Evolutionary conservation across 169 alveolate species (phyloP).

Genomic region (Plasmodium coatneyi): DNA sequence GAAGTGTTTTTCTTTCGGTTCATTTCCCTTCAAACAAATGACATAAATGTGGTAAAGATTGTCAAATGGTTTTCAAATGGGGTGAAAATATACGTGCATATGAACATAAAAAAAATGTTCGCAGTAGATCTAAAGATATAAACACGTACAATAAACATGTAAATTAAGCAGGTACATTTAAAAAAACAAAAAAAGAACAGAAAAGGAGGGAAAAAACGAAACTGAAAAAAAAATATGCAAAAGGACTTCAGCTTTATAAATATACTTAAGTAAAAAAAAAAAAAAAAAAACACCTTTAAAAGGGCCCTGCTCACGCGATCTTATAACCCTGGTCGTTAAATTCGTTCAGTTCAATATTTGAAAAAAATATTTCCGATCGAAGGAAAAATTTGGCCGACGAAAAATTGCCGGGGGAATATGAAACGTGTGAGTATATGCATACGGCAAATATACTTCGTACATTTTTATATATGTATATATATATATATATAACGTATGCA

Average conservation of each 20-base stretch:
- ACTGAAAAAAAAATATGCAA: neutral
- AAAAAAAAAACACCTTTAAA: neutral
- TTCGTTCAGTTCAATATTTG: neutral
- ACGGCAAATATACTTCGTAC: neutral
- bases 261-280: neutral
- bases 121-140: neutral
- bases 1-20: slow-evolving; percentile 3
- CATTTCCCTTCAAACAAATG: slow-evolving; percentile 17
- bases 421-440: neutral
- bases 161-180: neutral
- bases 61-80: slow-evolving; percentile 1
- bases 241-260: neutral
- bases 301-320: neutral
- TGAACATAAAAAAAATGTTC: neutral
- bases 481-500: neutral
- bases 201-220: neutral
- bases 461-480: too few species aligned
- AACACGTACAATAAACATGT: neutral
- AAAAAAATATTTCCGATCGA: neutral
- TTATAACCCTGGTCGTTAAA: neutral
- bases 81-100: neutral
- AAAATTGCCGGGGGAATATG: neutral
- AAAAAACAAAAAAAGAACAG: neutral
- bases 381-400: neutral
- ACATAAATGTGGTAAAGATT: neutral